Evolutionary conservation across 2,329 filamentous ascomycete genomes (phyloP).

Genomic region (Lasiodiplodia theobromae): DNA sequence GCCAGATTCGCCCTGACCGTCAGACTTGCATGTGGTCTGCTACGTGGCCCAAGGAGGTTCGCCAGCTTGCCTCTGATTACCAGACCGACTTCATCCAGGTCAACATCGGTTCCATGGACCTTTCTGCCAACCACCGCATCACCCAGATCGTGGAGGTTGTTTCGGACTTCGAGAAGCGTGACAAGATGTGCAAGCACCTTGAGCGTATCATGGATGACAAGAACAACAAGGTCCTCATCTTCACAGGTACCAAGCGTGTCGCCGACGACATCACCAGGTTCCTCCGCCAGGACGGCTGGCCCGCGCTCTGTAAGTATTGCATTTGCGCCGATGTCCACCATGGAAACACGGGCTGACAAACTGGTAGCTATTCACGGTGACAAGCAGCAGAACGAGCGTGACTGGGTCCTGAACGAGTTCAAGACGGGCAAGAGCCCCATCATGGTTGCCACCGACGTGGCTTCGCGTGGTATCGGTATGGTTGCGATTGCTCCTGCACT

Average conservation of each 20-base stretch:
- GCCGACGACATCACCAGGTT: conserved; percentile 98
- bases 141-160: conserved; percentile 98
- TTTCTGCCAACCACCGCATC: conserved; percentile 96
- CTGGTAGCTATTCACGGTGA: conserved; percentile 90
- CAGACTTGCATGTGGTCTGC: conserved; percentile 99
- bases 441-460: conserved; percentile 99
- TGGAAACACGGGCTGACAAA: conserved; percentile 53
- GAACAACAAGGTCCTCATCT: conserved; percentile 93
- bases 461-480: conserved; percentile 99
- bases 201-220: conserved; percentile 98
- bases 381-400: conserved; percentile 99
- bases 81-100: conserved; percentile 97
- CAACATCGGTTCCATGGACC: conserved; percentile 95
- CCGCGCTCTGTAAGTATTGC: conserved; percentile 80
- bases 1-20: conserved; percentile 96
- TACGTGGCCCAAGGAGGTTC: conserved; percentile 98
- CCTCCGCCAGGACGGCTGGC: conserved; percentile 97
- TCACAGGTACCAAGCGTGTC: conserved; percentile 85
- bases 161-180: conserved; percentile 95
- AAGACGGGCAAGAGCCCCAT: conserved; percentile 99
- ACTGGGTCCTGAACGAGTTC: conserved; percentile 99
- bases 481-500: conserved; percentile 64
- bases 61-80: conserved; percentile 88
- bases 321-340: background rate
- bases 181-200: conserved; percentile 95